Evolutionary conservation across 768 basidiomycete genomes (phyloP).

Genomic region (Boletus pseudo-olivaceus): DNA sequence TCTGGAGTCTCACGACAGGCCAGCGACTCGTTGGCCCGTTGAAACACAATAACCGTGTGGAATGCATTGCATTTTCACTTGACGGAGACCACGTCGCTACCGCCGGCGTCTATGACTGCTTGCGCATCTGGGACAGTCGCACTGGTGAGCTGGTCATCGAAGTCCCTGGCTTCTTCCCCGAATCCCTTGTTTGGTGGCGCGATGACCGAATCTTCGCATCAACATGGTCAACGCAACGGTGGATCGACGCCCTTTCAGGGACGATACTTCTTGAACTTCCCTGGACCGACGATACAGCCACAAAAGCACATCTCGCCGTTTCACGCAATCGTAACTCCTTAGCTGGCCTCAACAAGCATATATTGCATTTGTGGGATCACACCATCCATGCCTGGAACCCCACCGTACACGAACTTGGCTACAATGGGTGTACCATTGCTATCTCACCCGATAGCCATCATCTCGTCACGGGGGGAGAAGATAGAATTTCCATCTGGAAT

Average conservation of each 20-base stretch:
- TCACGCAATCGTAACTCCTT: constrained; percentile 7
- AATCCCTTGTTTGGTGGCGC: constrained; percentile 16
- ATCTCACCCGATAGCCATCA: constrained; percentile 6
- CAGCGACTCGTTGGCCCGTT: constrained; percentile 15
- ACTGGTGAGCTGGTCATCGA: constrained; percentile 2
- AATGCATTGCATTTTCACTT: constrained; percentile 15
- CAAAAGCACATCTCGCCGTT: constrained; percentile 6
- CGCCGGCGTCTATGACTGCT: constrained; percentile 1
- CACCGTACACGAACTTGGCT: background rate
- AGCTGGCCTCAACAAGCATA: constrained; percentile 1
- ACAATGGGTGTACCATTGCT: constrained; percentile 3
- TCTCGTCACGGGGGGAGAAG: constrained; percentile 10
- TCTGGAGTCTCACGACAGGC: constrained; percentile 12
- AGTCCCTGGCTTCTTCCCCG: constrained; percentile 2
- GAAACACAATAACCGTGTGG: constrained; percentile 4
- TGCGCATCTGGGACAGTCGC: constrained; percentile 14
- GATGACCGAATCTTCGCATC: constrained; percentile 16
- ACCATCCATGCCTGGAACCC: constrained; percentile 1
- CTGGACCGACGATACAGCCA: background rate
- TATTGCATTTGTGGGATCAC: constrained; percentile 11
- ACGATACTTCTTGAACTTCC: constrained; percentile 9
- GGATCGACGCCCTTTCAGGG: constrained; percentile 11
- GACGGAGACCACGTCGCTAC: constrained; percentile 14
- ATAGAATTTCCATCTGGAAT: constrained; percentile 15
- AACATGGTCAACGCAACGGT: constrained; percentile 4